phyloP scores from a whole-genome alignment of 305 asterid species.

The Solanum hybrid region DNA sequence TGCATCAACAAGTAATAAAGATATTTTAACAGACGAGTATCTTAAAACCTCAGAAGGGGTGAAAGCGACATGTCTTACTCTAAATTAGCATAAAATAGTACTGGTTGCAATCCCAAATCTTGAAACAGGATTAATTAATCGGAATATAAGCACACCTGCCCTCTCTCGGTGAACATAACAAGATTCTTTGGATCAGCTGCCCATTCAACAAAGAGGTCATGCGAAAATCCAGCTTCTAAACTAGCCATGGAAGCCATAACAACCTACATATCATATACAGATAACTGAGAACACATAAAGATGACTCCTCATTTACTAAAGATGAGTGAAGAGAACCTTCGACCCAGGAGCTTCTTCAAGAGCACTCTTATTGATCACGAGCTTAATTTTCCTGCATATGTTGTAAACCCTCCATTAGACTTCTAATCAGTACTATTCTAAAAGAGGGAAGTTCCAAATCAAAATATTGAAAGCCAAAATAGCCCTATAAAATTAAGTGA shows the following conservation, averaged over 20 bases:
- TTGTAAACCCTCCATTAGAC: background rate
- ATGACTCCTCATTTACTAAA: conserved; percentile 9
- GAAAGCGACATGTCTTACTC: background rate
- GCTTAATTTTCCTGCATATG: conserved; percentile 60
- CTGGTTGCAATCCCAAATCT: conserved; percentile 11
- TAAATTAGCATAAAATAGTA: background rate
- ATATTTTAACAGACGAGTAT: background rate
- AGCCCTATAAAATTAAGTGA: background rate
- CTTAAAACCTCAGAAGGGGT: background rate
- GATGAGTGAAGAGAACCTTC: conserved; percentile 44
- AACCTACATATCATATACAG: conserved; percentile 33
- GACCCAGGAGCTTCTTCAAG: conserved; percentile 83
- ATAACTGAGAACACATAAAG: conserved; percentile 15
- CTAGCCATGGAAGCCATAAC: conserved; percentile 96
- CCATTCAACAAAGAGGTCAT: conserved; percentile 95
- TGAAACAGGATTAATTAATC: conserved; percentile 1
- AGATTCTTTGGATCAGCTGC: conserved; percentile 94
- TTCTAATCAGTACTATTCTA: background rate
- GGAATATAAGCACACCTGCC: conserved; percentile 60
- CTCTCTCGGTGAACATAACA: conserved; percentile 89
- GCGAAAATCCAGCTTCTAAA: conserved; percentile 90
- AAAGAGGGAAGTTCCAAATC: background rate
- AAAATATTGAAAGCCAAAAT: background rate
- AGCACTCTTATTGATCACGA: conserved; percentile 60
- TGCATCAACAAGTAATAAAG: background rate